These are phyloP conservation scores for Fabrea salina DNA, from an alignment of 169 alveolate species.

Conservation along the genomic window DNA sequence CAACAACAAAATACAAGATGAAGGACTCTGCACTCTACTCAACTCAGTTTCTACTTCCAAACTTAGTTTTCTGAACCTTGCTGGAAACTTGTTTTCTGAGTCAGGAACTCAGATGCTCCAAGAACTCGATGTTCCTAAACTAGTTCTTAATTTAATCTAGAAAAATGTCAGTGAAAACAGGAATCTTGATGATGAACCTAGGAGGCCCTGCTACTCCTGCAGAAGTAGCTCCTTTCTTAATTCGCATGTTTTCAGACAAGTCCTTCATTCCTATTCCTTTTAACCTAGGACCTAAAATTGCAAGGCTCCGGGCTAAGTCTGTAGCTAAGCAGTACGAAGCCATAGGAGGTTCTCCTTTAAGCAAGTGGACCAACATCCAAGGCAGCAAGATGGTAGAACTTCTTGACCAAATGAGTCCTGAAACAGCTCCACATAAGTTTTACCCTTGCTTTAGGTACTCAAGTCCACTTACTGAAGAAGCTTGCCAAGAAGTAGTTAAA, in stretches of 20 bases:
- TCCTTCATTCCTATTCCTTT: constrained; percentile 31
- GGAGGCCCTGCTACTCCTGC: constrained; percentile 32
- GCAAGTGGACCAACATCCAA: constrained; percentile 25
- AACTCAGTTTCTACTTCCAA: too few species aligned
- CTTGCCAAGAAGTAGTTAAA: neutral
- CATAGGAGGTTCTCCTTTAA: constrained; percentile 32
- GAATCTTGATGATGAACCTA: constrained; percentile 17
- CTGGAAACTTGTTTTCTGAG: too few species aligned
- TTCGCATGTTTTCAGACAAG: constrained; percentile 27
- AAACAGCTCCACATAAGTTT: constrained; percentile 14
- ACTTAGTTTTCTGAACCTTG: too few species aligned
- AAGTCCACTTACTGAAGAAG: constrained; percentile 15
- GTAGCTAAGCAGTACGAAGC: neutral
- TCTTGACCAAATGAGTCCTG: constrained; percentile 2
- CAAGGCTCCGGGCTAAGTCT: constrained; percentile 3
- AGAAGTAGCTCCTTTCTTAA: constrained; percentile 25
- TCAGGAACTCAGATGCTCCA: too few species aligned
- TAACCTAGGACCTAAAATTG: constrained; percentile 27
- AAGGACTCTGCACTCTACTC: too few species aligned
- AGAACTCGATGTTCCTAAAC: too few species aligned
- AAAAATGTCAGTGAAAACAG: constrained; percentile 30
- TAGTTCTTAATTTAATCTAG: neutral
- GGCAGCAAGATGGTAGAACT: neutral
- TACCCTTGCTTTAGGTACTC: constrained; percentile 30
- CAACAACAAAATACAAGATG: too few species aligned